Conservation (phyloP, 1,284 basidiomycete genomes). For the Leccinum cinnamomeum region DNA sequence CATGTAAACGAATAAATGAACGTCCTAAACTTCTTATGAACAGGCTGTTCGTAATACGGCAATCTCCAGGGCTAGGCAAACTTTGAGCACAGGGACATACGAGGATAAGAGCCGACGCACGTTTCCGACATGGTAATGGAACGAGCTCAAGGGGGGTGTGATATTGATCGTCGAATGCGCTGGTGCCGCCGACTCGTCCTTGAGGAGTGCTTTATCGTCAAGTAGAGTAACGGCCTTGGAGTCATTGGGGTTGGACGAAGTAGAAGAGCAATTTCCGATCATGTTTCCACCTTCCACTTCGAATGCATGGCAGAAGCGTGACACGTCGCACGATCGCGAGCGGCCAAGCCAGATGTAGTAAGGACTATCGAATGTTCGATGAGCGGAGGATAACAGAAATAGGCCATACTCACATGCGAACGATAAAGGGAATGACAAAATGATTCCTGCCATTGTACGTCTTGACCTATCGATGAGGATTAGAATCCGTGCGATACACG, state of each 20-base stretch:
- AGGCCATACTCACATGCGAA: slow-evolving; percentile 52
- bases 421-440: slow-evolving; percentile 67
- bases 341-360: slow-evolving; percentile 80
- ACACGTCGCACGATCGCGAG: slow-evolving; percentile 63
- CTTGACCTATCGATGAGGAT: slow-evolving; percentile 45
- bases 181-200: slow-evolving; percentile 19
- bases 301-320: slow-evolving; percentile 61
- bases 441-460: slow-evolving; percentile 63
- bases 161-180: slow-evolving; percentile 46
- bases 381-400: slow-evolving; percentile 2
- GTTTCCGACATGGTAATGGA: slow-evolving; percentile 72
- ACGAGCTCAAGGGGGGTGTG: slow-evolving; percentile 64
- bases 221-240: slow-evolving; percentile 37
- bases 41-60: slow-evolving; percentile 70
- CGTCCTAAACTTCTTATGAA: slow-evolving; percentile 76
- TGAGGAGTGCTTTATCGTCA: slow-evolving; percentile 41
- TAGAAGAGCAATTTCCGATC: slow-evolving; percentile 52
- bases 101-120: slow-evolving; percentile 34
- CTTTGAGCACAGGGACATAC: neutral
- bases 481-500: neutral
- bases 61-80: slow-evolving; percentile 60
- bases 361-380: slow-evolving; percentile 40
- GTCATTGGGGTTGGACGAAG: slow-evolving; percentile 37
- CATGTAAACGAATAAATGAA: slow-evolving; percentile 79
- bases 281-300: slow-evolving; percentile 72